Evolutionary conservation across 2,329 filamentous ascomycete genomes (phyloP), one percentile per base, ranked within the genome.

Genomic region (Pseudocercospora vitis): DNA sequence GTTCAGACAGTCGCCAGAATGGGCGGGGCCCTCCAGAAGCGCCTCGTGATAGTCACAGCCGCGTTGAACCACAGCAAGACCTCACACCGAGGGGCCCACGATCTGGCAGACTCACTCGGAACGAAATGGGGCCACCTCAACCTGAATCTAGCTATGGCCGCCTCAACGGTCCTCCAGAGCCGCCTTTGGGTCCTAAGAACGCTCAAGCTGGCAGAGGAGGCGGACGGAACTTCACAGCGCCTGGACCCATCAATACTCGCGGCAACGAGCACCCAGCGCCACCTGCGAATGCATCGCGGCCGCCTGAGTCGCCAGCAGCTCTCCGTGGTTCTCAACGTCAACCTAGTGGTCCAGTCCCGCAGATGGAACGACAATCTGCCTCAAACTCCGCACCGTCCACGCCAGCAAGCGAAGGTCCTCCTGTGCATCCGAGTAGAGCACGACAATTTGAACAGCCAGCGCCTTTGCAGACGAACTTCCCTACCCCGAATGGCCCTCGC

Each of bases 1-100:
- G 57, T 7, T 23, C 50, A 33, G 59, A 64, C 29, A 44, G 54
- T 51, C 56, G 62, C 55, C 18, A 53, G 66, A 39, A 70, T 67
- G 31, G 73, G 71, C 57, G 78, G 21, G 29, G 40, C 35, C 50
- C 55, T 14, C 37, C 55, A 40, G 63, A 65, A 18, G 53, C 52
- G 24, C 40, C 60, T 32, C 61, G 64, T 11, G 65, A 66, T 29
- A 46, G 54, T 23, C 57, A 56, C 18, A 24, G 45, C 19, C 55
- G 61, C 8, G 40, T 52, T 12, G 62, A 63, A 26, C 56, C 70
- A n/a, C 59, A 67, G 8, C 72, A 74, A 45, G 69, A 72, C 21
- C 66, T 65, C 31, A 72, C 79, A 39, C 81, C 81, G 4, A 77
- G 76, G 16, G 81, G 80, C 12, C 81, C 81, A 73, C 81, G 76